Evolutionary conservation across 2,329 filamentous ascomycete species (phyloP).

Genomic region (Penicillium sp.): DNA sequence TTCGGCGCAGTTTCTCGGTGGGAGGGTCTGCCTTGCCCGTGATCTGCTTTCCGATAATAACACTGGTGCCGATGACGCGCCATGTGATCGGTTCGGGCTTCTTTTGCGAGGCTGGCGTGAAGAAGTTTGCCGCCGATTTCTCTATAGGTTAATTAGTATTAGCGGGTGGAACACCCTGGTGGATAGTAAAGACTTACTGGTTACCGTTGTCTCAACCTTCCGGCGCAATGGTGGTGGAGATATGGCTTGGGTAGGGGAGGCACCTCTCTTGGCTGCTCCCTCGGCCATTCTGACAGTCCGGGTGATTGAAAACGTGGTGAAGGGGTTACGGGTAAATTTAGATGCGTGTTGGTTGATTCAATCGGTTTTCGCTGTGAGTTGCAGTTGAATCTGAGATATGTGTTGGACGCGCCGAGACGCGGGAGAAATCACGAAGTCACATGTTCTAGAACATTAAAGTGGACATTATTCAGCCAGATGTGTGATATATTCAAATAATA

Average conservation of each 20-base stretch:
- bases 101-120: conserved; percentile 83
- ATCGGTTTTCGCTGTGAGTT: not conserved
- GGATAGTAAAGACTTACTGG: conserved; percentile 44
- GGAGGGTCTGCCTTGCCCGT: conserved; percentile 32
- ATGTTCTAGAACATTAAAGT: conserved; percentile 26
- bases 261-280: conserved; percentile 36
- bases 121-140: conserved; percentile 74
- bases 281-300: conserved; percentile 30
- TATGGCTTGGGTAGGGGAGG: conserved; percentile 44
- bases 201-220: conserved; percentile 55
- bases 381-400: conserved; percentile 1
- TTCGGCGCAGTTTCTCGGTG: conserved; percentile 27
- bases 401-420: conserved; percentile 29
- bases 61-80: conserved; percentile 63
- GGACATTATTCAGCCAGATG: not conserved
- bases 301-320: conserved; percentile 17
- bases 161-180: not conserved
- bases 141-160: conserved; percentile 23
- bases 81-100: conserved; percentile 73
- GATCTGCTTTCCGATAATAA: conserved; percentile 74
- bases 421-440: conserved; percentile 41
- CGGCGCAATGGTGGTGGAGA: conserved; percentile 60
- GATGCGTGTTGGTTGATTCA: not conserved
- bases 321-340: not conserved
- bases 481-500: not conserved